phyloP scores from a whole-genome alignment of 1,139 yeast genomes.

The Yamadazyma blattariae region DNA sequence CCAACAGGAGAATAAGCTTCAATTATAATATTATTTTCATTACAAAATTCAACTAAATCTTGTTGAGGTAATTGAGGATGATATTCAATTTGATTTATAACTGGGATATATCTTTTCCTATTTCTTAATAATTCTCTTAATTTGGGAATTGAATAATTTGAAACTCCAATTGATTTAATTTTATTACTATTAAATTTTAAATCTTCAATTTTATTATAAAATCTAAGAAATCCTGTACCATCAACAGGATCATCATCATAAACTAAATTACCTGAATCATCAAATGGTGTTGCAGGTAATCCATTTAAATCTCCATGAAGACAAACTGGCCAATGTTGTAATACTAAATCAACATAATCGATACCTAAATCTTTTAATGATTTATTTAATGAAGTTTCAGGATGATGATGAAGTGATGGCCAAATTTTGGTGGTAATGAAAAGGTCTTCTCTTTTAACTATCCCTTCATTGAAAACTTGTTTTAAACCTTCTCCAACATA shows the following conservation, averaged over 20 bases:
- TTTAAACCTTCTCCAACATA: constrained; percentile 50
- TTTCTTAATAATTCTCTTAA: constrained; percentile 32
- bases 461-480: constrained; percentile 44
- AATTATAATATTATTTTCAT: constrained; percentile 41
- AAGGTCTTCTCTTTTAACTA: constrained; percentile 52
- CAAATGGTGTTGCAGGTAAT: constrained; percentile 31
- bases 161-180: constrained; percentile 41
- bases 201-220: constrained; percentile 48
- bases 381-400: constrained; percentile 35
- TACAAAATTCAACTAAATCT: constrained; percentile 35
- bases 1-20: constrained; percentile 79
- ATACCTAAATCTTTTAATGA: constrained; percentile 40
- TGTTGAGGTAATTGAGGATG: constrained; percentile 46
- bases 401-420: constrained; percentile 39
- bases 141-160: constrained; percentile 36
- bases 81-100: constrained; percentile 43
- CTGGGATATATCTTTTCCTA: constrained; percentile 29
- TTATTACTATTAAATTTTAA: constrained; percentile 28
- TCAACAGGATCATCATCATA: constrained; percentile 41
- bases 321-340: constrained; percentile 63
- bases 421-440: constrained; percentile 64
- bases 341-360: constrained; percentile 56
- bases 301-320: constrained; percentile 38
- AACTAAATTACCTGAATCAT: constrained; percentile 37
- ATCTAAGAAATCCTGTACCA: constrained; percentile 40